Evolutionary conservation across 345 rosid genomes (phyloP).

Genomic region (Populus davidiana): DNA sequence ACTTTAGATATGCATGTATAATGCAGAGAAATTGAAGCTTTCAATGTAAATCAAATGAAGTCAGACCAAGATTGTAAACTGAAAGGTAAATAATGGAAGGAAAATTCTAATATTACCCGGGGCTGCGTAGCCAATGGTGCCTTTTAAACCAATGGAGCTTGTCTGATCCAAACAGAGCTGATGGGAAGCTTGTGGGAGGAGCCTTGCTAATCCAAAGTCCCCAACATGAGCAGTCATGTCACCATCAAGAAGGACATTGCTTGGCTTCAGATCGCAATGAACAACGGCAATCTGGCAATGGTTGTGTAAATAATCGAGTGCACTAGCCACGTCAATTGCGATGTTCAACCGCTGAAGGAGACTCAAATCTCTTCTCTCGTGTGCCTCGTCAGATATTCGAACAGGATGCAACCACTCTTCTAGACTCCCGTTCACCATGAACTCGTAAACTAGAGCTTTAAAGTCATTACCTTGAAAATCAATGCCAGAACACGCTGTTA

Average conservation of each 20-base stretch:
- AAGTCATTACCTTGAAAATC: not conserved
- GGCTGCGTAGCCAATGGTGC: not conserved
- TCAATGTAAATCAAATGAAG: not conserved
- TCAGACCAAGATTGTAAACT: not conserved
- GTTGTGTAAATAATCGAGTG: not conserved
- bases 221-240: not conserved
- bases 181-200: not conserved
- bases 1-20: no score
- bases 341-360: not conserved
- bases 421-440: slow-evolving; percentile 5
- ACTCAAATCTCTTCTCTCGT: not conserved
- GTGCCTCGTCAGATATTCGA: not conserved
- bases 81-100: not conserved
- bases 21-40: not conserved
- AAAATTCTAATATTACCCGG: not conserved
- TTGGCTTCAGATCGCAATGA: not conserved
- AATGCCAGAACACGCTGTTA: slow-evolving; percentile 1
- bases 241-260: not conserved
- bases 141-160: not conserved
- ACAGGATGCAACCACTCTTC: not conserved
- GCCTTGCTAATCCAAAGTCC: slow-evolving; percentile 2
- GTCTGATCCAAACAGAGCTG: not conserved
- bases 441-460: slow-evolving; percentile 8
- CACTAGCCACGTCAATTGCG: not conserved
- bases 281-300: not conserved